Conservation (phyloP, 352 stramenopile species). For the Phytophthora foliorum region DNA sequence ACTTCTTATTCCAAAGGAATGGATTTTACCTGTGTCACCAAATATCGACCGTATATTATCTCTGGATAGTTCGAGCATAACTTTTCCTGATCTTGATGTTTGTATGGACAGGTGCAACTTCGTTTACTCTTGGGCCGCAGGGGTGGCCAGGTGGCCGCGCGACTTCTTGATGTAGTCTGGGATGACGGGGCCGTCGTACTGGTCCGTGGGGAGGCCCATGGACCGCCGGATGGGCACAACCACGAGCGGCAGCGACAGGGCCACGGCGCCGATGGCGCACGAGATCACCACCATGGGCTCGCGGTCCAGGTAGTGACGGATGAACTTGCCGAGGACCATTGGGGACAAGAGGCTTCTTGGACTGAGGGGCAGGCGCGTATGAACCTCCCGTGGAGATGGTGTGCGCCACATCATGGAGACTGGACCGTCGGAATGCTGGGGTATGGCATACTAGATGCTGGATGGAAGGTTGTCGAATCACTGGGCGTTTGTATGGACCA, state of each 20-base stretch:
- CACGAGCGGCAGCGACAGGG: slow-evolving; percentile 73
- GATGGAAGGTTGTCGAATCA: background rate
- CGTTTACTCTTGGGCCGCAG: slow-evolving; percentile 46
- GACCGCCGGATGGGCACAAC: slow-evolving; percentile 88
- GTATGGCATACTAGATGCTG: background rate
- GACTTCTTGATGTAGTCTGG: slow-evolving; percentile 81
- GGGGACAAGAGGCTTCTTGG: background rate
- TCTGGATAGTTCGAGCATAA: background rate
- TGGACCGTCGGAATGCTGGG: slow-evolving; percentile 16
- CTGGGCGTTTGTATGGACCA: slow-evolving; percentile 18
- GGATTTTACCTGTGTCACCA: slow-evolving; percentile 22
- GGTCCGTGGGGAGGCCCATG: slow-evolving; percentile 87
- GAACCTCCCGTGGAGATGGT: slow-evolving; percentile 28
- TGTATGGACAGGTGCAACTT: slow-evolving; percentile 19
- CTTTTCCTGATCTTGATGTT: slow-evolving; percentile 7
- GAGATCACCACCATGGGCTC: slow-evolving; percentile 90
- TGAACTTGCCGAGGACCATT: slow-evolving; percentile 73
- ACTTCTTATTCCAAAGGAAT: background rate
- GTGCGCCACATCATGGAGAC: slow-evolving; percentile 17
- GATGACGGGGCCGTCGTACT: slow-evolving; percentile 90
- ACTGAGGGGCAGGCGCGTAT: slow-evolving; percentile 3
- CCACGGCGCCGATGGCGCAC: slow-evolving; percentile 78
- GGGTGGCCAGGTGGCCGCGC: slow-evolving; percentile 67
- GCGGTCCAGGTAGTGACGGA: slow-evolving; percentile 87
- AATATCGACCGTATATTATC: slow-evolving; percentile 7